Percentiles rank a stretch among this genome's conserved stretches.
Evolutionary conservation across 2,329 filamentous ascomycete species (phyloP).

Genomic region (Fusarium neocosmosporiellum): DNA sequence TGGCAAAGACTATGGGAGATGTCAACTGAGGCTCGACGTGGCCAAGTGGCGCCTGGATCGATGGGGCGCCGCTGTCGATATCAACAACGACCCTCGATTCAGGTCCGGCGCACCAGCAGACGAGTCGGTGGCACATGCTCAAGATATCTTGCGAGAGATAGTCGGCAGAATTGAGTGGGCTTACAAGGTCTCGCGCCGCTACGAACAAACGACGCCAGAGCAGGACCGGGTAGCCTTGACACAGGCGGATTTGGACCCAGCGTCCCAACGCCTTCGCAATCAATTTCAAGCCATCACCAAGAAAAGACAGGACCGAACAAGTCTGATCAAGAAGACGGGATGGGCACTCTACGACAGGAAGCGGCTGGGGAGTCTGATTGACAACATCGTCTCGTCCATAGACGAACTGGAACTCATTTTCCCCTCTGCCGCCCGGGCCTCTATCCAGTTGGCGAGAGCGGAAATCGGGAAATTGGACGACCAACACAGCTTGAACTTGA

Average conservation of each 20-base stretch:
- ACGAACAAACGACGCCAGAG: not conserved
- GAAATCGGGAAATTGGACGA: not conserved
- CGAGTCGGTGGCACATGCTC: fast-evolving
- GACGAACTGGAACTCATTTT: not conserved
- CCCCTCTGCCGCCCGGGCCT: not conserved
- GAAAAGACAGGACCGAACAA: not conserved
- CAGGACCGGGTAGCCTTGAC: not conserved
- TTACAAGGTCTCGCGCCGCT: not conserved
- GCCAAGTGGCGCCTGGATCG: conserved; percentile 46
- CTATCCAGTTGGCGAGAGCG: not conserved
- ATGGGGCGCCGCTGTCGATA: conserved; percentile 48
- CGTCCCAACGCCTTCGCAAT: not conserved
- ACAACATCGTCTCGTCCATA: conserved; percentile 20
- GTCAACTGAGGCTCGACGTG: conserved; percentile 48
- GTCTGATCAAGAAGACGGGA: conserved; percentile 1
- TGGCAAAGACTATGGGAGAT: conserved; percentile 47
- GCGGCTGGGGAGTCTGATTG: conserved; percentile 36
- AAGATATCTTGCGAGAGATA: not conserved
- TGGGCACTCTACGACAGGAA: conserved; percentile 22
- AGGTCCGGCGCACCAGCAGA: not conserved
- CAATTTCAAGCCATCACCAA: not conserved
- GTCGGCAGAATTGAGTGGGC: not conserved
- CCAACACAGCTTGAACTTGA: not conserved
- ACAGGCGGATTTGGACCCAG: not conserved
- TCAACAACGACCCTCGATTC: conserved; percentile 45